These are phyloP conservation scores for Volvox africanus DNA, from an alignment of 139 green algal genomes.

Conservation along the genomic window DNA sequence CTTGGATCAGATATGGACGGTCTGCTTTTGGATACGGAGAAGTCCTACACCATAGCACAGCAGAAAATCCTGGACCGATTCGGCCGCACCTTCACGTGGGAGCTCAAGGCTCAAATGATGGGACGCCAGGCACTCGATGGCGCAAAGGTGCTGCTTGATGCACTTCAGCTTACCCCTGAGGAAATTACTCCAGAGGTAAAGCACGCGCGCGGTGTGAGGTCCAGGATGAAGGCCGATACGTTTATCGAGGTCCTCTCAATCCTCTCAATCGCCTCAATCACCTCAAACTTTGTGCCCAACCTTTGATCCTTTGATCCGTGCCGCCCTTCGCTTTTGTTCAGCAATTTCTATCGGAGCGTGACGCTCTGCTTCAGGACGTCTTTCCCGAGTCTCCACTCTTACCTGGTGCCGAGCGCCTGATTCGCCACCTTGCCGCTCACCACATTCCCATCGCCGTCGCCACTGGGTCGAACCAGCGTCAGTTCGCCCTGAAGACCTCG, in stretches of 20 bases:
- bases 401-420: conserved; percentile 81
- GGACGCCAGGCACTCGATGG: conserved; percentile 82
- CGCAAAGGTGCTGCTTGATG: conserved; percentile 66
- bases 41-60: conserved; percentile 81
- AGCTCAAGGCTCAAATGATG: conserved; percentile 77
- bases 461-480: conserved; percentile 75
- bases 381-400: conserved; percentile 82
- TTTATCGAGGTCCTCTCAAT: too few relatives aligned
- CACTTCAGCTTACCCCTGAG: conserved; percentile 62
- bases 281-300: too few relatives aligned
- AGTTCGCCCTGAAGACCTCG: conserved; percentile 87
- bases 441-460: conserved; percentile 82
- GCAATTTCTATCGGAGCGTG: conserved; percentile 68
- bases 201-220: conserved; percentile 60
- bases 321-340: background rate
- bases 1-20: conserved; percentile 81
- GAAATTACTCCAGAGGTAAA: conserved; percentile 65
- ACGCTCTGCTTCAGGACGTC: conserved; percentile 76
- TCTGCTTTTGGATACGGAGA: conserved; percentile 88
- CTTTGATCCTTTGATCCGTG: too few relatives aligned
- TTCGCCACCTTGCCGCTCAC: conserved; percentile 77
- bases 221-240: background rate
- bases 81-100: conserved; percentile 86
- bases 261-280: too few relatives aligned
- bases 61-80: conserved; percentile 70